Conservation (phyloP, 768 basidiomycete genomes). For the Chalciporus chontae region DNA sequence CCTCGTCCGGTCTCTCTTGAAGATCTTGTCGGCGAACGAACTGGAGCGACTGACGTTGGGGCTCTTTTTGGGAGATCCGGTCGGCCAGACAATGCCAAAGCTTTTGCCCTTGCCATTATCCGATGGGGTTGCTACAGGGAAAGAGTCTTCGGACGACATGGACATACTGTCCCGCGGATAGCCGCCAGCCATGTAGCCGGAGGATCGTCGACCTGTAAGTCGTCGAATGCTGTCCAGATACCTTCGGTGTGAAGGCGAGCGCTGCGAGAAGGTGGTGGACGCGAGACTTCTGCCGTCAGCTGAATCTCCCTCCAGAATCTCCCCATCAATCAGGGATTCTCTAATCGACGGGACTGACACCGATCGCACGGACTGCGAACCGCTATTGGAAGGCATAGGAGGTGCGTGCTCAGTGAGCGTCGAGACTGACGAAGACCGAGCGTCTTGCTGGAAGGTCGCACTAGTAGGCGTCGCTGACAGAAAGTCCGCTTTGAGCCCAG, state of each 20-base stretch:
- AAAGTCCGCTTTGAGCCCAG: conserved; percentile 2
- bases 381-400: conserved; percentile 10
- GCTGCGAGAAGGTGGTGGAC: conserved; percentile 45
- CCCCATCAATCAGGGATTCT: conserved; percentile 23
- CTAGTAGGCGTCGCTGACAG: conserved; percentile 23
- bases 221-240: conserved; percentile 50
- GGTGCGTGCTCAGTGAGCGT: conserved; percentile 19
- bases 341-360: conserved; percentile 29
- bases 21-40: conserved; percentile 62
- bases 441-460: conserved; percentile 22
- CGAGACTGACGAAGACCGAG: conserved; percentile 18
- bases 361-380: conserved; percentile 25
- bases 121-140: conserved; percentile 56
- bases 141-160: conserved; percentile 67
- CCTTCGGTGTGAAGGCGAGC: conserved; percentile 42
- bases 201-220: conserved; percentile 38
- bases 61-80: conserved; percentile 50
- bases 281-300: conserved; percentile 30
- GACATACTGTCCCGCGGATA: conserved; percentile 60
- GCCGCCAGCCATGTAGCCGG: conserved; percentile 37
- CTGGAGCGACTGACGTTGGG: conserved; percentile 44
- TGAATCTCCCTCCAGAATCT: conserved; percentile 26
- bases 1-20: conserved; percentile 50
- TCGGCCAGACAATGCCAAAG: conserved; percentile 44
- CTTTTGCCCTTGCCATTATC: conserved; percentile 36